A percentile compares a stretch with the other conserved stretches of the same genome.
Conservation (phyloP, 1,284 basidiomycete species). For the Puccinia horiana region DNA sequence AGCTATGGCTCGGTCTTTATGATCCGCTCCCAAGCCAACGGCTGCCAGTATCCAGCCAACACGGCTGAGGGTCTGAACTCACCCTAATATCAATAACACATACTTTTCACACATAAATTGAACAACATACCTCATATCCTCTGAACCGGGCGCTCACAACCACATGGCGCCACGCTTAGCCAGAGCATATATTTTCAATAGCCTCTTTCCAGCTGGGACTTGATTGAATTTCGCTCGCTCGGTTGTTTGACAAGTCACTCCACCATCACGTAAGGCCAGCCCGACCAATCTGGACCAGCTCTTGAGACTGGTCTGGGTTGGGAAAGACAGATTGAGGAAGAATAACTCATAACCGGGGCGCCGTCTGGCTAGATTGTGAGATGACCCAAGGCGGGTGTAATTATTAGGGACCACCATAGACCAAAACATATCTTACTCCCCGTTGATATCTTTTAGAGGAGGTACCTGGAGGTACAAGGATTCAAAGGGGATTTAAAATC, state of each 20-base stretch:
- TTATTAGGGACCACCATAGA: not conserved
- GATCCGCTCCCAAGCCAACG: slow-evolving; percentile 3
- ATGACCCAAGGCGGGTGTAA: not conserved
- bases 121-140: not conserved
- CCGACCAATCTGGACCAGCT: not conserved
- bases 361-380: not conserved
- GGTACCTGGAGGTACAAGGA: too few species aligned
- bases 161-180: not conserved
- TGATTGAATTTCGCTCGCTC: not conserved
- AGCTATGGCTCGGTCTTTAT: not conserved
- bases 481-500: too few species aligned
- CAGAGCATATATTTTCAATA: not conserved
- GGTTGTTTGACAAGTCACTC: not conserved
- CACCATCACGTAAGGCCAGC: not conserved
- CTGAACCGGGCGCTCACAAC: not conserved
- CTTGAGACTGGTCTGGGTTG: not conserved
- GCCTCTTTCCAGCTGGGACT: not conserved
- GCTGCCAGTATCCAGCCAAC: not conserved
- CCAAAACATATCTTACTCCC: too few species aligned
- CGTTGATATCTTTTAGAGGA: too few species aligned
- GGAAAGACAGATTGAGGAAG: not conserved
- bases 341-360: not conserved
- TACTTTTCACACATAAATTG: not conserved
- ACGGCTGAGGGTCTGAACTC: not conserved
- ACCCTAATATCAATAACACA: not conserved